phyloP scores from a whole-genome alignment of 2,329 filamentous ascomycete genomes.

The Xylaria sp. region DNA sequence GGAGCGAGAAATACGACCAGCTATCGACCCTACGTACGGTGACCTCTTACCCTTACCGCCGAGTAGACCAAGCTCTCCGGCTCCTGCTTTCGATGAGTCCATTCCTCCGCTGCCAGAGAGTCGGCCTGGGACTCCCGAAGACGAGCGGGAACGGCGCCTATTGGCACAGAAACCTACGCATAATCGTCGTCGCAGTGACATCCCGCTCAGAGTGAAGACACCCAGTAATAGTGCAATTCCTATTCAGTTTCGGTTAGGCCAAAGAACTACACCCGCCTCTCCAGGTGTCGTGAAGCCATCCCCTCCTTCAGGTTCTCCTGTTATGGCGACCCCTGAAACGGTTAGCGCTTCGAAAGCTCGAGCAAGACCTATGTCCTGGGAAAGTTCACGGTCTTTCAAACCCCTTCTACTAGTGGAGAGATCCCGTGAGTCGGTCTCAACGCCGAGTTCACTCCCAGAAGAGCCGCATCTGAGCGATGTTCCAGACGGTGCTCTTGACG shows the following conservation, averaged over 20 bases:
- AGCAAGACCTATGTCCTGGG: constrained; percentile 69
- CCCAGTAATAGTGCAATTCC: constrained; percentile 69
- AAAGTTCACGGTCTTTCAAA: constrained; percentile 75
- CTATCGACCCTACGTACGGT: constrained; percentile 74
- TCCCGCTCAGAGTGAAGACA: constrained; percentile 60
- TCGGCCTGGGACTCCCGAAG: constrained; percentile 65
- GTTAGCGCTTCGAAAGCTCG: constrained; percentile 52
- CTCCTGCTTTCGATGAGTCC: constrained; percentile 48
- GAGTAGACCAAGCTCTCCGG: constrained; percentile 65
- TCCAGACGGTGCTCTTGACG: constrained; percentile 27
- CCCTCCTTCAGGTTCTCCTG: constrained; percentile 52
- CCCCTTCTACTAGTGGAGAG: constrained; percentile 85
- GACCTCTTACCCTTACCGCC: constrained; percentile 73
- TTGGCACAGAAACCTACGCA: constrained; percentile 56
- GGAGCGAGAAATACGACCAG: constrained; percentile 68
- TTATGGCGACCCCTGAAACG: constrained; percentile 51
- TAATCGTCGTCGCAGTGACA: constrained; percentile 63
- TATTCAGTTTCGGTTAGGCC: constrained; percentile 64
- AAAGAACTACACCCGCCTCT: constrained; percentile 55
- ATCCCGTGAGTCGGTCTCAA: constrained; percentile 53
- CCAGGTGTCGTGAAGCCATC: constrained; percentile 49
- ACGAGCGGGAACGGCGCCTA: constrained; percentile 53
- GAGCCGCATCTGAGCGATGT: constrained; percentile 59
- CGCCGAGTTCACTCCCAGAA: constrained; percentile 49
- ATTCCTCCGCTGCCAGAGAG: constrained; percentile 70